Base-by-base conservation (phyloP, 83 land plant genomes). In the Isoetes engelmannii region DNA sequence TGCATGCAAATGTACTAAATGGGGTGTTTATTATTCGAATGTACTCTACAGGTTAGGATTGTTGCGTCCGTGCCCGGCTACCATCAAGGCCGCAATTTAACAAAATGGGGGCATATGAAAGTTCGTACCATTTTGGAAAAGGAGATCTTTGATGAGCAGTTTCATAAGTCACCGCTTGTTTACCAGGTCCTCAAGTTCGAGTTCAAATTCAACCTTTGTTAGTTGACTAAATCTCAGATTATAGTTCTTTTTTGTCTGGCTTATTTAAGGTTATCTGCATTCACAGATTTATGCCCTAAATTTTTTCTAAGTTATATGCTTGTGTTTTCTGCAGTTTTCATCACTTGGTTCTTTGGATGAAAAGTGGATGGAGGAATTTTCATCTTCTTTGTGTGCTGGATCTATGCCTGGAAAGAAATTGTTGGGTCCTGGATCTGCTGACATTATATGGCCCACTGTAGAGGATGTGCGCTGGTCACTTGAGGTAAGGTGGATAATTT, bases 91-190 rank as follows among this genome's bases (percentile, higher is more conserved):
- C 42, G 79, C 45, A 83, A 77, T 60, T 48, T 93, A 63, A 85
- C 72, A 59, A 93, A 83, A 67, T 93, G 96, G 98, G 98, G 98
- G 10, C 96, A 93, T 79, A 86, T 90, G 90, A 93, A 93, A 81
- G 74, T 93, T 20, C 85, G 98, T 15, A 71, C 80, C 58, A 72
- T 93, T 71, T 79, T 93, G 50, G 77, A 87, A 55, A 79, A 86
- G 64, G 76, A 85, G 69, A 58, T 20, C 37, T 93, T 93, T 81
- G 90, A 86, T 6, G 77, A 83, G 61, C 75, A 83, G 72, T 93
- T 93, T 72, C 65, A 69, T 28, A 74, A 72, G 6, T 80, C 96
- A n/a, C 88, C 90, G 45, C 84, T 86, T 60, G 79, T 82, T 44
- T 93, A 93, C 70, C 98, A 93, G 92, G 98, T 88, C 12, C 9